Percentiles rank a stretch among this genome's conserved stretches.
Evolutionary conservation across 257 asterid genomes (phyloP).

Genomic region (Capsicum pubescens): DNA sequence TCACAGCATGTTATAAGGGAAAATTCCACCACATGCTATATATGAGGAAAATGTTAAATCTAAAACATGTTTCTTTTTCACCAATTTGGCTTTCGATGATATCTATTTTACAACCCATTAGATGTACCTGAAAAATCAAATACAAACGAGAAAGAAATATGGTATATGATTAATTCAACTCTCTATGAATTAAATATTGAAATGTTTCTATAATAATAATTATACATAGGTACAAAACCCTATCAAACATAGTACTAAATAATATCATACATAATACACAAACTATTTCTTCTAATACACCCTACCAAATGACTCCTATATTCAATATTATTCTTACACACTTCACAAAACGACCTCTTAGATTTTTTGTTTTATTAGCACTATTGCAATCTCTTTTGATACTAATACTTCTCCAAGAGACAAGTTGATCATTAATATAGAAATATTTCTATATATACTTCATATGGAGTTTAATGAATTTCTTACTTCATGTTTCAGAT

Average conservation of each 20-base stretch:
- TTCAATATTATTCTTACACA: too few species aligned
- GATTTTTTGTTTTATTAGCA: background rate
- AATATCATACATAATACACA: too few species aligned
- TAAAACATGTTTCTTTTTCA: constrained; percentile 47
- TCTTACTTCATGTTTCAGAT: background rate
- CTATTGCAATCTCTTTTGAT: background rate
- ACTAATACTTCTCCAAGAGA: background rate
- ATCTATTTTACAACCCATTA: constrained; percentile 74
- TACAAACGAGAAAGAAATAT: background rate
- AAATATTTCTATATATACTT: background rate
- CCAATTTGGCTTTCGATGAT: constrained; percentile 55
- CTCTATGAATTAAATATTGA: background rate
- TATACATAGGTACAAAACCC: too few species aligned
- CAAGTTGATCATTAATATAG: background rate
- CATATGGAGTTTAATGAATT: background rate
- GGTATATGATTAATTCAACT: background rate
- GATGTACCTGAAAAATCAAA: constrained; percentile 47
- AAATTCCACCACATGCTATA: too few species aligned
- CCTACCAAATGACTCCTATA: too few species aligned
- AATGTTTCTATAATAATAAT: too few species aligned
- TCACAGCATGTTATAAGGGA: constrained; percentile 10
- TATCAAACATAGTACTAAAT: too few species aligned
- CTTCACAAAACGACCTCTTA: too few species aligned
- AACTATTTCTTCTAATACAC: too few species aligned
- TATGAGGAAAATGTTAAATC: constrained; percentile 46